phyloP scores from a whole-genome alignment of 805 yeast genomes.

The Cyberlindnera meyerae region DNA sequence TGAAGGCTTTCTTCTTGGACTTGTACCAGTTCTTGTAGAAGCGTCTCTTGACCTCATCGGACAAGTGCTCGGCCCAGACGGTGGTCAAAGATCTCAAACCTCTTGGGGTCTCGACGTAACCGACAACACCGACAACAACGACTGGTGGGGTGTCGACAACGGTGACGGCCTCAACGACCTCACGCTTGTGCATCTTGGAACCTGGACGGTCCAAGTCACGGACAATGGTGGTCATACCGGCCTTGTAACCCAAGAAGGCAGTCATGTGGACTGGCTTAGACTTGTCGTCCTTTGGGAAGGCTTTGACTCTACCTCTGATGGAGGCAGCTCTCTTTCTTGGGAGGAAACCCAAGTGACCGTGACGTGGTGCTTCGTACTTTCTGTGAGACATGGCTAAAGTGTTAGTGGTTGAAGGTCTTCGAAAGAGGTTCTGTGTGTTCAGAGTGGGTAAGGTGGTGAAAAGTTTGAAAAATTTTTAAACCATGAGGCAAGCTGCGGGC shows the following conservation, averaged over 20 bases:
- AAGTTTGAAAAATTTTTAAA: slow-evolving; percentile 16
- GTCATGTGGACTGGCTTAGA: slow-evolving; percentile 97
- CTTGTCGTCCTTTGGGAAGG: slow-evolving; percentile 98
- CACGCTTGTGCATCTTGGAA: slow-evolving; percentile 99
- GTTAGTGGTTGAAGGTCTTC: slow-evolving; percentile 16
- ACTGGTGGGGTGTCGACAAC: slow-evolving; percentile 99
- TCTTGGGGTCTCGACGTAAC: slow-evolving; percentile 99
- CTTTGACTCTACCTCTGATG: slow-evolving; percentile 98
- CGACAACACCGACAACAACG: slow-evolving; percentile 99
- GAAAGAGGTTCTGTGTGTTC: slow-evolving; percentile 1
- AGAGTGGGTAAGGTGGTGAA: slow-evolving; percentile 6
- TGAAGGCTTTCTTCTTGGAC: slow-evolving; percentile 99
- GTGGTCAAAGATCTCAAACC: slow-evolving; percentile 99
- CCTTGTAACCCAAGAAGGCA: slow-evolving; percentile 99
- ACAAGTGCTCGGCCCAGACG: slow-evolving; percentile 99
- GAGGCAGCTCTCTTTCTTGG: slow-evolving; percentile 99
- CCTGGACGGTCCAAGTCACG: slow-evolving; percentile 99
- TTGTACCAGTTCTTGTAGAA: slow-evolving; percentile 99
- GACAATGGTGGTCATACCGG: slow-evolving; percentile 99
- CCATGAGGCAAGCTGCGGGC: neutral
- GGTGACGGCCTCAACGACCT: slow-evolving; percentile 98
- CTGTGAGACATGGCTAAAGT: slow-evolving; percentile 87
- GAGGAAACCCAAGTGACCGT: slow-evolving; percentile 99
- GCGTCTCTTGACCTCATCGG: slow-evolving; percentile 99
- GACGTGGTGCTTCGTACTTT: slow-evolving; percentile 99